phyloP scores from a whole-genome alignment of 2,329 filamentous ascomycete genomes.

The Colletotrichum scovillei region DNA sequence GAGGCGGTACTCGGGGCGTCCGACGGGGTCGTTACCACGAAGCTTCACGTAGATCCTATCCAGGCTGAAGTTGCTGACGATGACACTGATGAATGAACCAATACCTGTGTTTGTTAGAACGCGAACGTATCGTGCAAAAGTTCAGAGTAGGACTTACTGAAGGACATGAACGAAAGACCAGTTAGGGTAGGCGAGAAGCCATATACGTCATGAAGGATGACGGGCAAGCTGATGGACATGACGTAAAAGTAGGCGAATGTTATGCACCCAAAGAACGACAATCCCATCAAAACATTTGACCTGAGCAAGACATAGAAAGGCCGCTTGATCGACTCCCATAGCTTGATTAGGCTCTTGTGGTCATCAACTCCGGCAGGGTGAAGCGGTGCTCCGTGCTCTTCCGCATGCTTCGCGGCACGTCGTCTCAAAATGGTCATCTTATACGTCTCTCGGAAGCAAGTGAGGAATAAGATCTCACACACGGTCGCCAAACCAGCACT shows the following conservation, averaged over 20 bases:
- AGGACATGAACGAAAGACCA: slow-evolving; percentile 65
- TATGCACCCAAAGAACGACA: slow-evolving; percentile 59
- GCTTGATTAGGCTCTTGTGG: slow-evolving; percentile 40
- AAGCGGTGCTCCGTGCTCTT: slow-evolving; percentile 41
- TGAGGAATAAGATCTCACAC: slow-evolving; percentile 63
- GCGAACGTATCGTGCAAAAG: accelerated
- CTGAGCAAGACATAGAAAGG: slow-evolving; percentile 59
- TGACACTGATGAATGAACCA: slow-evolving; percentile 59
- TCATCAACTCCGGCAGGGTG: slow-evolving; percentile 37
- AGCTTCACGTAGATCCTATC: slow-evolving; percentile 66
- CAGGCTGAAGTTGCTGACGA: slow-evolving; percentile 61
- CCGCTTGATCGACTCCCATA: slow-evolving; percentile 55
- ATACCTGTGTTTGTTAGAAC: slow-evolving; percentile 50
- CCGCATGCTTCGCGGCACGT: slow-evolving; percentile 48
- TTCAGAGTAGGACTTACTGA: slow-evolving; percentile 54
- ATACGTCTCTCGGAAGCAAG: slow-evolving; percentile 70
- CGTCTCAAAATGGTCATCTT: slow-evolving; percentile 64
- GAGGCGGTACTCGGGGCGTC: slow-evolving; percentile 65
- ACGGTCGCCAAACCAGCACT: slow-evolving; percentile 57
- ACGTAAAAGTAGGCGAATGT: slow-evolving; percentile 65
- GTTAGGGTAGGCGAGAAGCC: slow-evolving; percentile 60
- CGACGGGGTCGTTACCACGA: slow-evolving; percentile 52
- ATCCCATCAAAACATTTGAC: slow-evolving; percentile 63
- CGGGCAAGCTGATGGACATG: slow-evolving; percentile 63
- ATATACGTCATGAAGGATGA: slow-evolving; percentile 61